Conservation (phyloP, 371 early-diverging fungal genomes). For the Mucor plumbeus region DNA sequence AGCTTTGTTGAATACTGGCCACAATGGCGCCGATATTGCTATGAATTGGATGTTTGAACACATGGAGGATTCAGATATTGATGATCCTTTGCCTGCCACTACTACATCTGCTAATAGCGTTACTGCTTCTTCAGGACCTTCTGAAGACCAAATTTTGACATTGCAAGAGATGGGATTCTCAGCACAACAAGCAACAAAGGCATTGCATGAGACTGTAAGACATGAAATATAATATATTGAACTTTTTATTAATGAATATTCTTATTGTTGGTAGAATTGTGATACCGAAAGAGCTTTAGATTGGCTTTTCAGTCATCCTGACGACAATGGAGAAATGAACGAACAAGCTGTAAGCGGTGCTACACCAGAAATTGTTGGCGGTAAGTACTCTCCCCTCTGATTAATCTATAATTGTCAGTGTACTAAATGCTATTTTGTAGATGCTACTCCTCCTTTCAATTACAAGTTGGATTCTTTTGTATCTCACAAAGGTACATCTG, state of each 20-base stretch:
- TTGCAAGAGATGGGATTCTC: slow-evolving; percentile 95
- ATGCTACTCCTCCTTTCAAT: slow-evolving; percentile 56
- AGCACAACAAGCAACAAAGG: slow-evolving; percentile 77
- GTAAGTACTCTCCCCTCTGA: neutral
- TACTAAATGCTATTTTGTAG: slow-evolving; percentile 19
- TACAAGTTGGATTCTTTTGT: slow-evolving; percentile 86
- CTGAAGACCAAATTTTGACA: slow-evolving; percentile 55
- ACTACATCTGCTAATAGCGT: slow-evolving; percentile 9
- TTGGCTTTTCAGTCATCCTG: slow-evolving; percentile 92
- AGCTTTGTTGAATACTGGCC: slow-evolving; percentile 82
- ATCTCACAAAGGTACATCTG: slow-evolving; percentile 96
- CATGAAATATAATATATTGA: neutral
- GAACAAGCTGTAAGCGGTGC: neutral
- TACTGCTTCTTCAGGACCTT: slow-evolving; percentile 17
- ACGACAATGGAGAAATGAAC: slow-evolving; percentile 55
- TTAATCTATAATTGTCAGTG: no score
- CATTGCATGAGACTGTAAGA: slow-evolving; percentile 81
- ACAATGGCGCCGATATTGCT: slow-evolving; percentile 84
- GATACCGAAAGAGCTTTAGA: slow-evolving; percentile 93
- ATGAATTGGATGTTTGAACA: slow-evolving; percentile 96
- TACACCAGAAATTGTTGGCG: slow-evolving; percentile 5
- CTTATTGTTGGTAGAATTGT: slow-evolving; percentile 55
- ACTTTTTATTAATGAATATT: no score
- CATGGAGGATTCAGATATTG: slow-evolving; percentile 87
- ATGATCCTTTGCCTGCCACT: slow-evolving; percentile 42